Evolutionary conservation across 805 yeast genomes (phyloP).

Genomic region (Huiozyma naganishii): DNA sequence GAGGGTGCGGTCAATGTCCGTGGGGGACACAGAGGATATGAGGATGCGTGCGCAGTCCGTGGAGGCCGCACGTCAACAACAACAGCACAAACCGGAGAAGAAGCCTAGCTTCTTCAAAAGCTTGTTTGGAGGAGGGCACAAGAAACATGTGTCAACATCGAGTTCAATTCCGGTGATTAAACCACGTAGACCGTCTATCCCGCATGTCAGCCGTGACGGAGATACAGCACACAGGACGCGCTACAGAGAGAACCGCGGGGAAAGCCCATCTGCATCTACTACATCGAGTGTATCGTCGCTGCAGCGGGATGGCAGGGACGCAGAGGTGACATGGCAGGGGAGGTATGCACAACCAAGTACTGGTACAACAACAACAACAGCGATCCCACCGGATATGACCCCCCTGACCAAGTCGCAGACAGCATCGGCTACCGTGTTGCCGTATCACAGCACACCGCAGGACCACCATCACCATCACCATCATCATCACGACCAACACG

Average conservation of each 20-base stretch:
- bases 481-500: slow-evolving; percentile 5
- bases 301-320: not conserved
- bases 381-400: slow-evolving; percentile 1
- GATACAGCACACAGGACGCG: too few relatives aligned
- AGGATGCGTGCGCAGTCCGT: not conserved
- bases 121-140: slow-evolving; percentile 15
- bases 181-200: not conserved
- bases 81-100: slow-evolving; percentile 12
- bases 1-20: slow-evolving; percentile 28
- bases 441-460: not conserved
- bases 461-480: slow-evolving; percentile 7
- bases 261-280: not conserved
- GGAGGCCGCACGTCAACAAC: not conserved
- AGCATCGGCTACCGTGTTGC: slow-evolving; percentile 6
- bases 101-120: slow-evolving; percentile 29
- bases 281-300: not conserved
- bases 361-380: not conserved
- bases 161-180: not conserved
- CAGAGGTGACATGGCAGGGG: not conserved
- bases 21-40: slow-evolving; percentile 5
- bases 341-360: too few relatives aligned
- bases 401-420: slow-evolving; percentile 15
- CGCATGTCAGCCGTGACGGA: too few relatives aligned
- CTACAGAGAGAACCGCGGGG: too few relatives aligned
- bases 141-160: slow-evolving; percentile 3